Evolutionary conservation across 345 rosid species (phyloP), one percentile per base, ranked within the genome.

Genomic region (Adansonia digitata): DNA sequence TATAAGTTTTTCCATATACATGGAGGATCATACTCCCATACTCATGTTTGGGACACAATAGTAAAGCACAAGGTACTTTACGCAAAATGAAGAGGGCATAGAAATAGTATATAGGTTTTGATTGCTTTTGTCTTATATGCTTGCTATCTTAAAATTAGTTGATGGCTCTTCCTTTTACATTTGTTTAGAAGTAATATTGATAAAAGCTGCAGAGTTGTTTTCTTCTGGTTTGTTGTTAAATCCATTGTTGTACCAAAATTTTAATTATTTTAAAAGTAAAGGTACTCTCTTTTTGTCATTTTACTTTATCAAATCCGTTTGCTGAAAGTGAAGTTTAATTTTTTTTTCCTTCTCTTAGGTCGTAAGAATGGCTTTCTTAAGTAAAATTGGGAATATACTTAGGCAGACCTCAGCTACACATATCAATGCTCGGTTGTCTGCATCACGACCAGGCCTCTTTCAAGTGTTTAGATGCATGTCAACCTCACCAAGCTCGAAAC

Each of bases 391-490:
- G 22, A 88, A 82, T 75, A 81, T 94, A 55, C 80, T 92, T 56
- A 86, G 83, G 88, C 95, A 92, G 85, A 77, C 90, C 1, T 75
- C 86, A 6, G 84, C 78, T 81, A 91, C 78, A 83, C 92, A 85
- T 46, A 84, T 85, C 22, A 78, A 45, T 74, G 74, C 72, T 45
- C 90, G 86, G 17, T 70, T 80, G 60, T 81, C 92, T 70, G 76
- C 81, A 20, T 74, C 92, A 37, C 86, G 78, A 70, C 93, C 92
- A 26, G 86, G 90, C 56, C 72, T 94, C 78, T 88, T 80, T 78
- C 95, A 92, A 80, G 90, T 88, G 2, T 73, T 90, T 57, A 72
- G 98, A 77, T 86, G 82, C 84, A 89, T 94, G 92, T 94, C 98
- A 43, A 78, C 87, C 60, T 83, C 89, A 89, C 87, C 97, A 39